Evolutionary conservation across 306 rosid genomes (phyloP), one percentile per base, ranked within the genome.

Genomic region (Ochetophila trinervis): DNA sequence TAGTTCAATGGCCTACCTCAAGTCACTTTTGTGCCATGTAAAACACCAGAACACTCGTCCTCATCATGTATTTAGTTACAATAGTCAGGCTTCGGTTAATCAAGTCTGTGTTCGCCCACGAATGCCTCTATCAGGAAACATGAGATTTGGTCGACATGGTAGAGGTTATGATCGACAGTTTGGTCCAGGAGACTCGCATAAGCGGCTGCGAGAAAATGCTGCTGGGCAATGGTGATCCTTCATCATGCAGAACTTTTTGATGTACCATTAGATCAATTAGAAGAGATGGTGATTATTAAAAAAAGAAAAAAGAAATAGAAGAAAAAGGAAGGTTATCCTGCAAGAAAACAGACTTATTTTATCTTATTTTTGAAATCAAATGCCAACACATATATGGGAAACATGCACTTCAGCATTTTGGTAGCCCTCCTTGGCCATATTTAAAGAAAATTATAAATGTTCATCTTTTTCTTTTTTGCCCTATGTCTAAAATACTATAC

Each of bases 1-100:
- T 53, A 76, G 64, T 50, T 51, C 68, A 40, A 69, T 72, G 40
- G 80, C 30, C 51, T 62, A 73, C 65, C 73, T 53, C 51, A 49
- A 60, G 64, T 75, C 66, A 11, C 75, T 16, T 76, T 23, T 62
- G 40, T 34, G 53, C 49, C 30, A 56, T 2, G 69, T 57, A 21
- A 65, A 53, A 54, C 10, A 10, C 56, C 56, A 19, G 4, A n/a
- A 58, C 57, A 21, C 34, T 50, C 42, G 30, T 69, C 40, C 35
- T 40, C 59, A 35, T 47, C 19, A 20, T 23, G 32, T 27, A 8
- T 42, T 18, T 16, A 49, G 27, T 49, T 49, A 27, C 12, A 19
- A 12, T 22, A 7, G 8, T 14, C 54, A 45, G 45, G 13, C 12
- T 40, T 40, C 13, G 45, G 13, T 40, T 9, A 40, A 40, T 40